Percentiles rank a stretch among this genome's conserved stretches.
These are phyloP conservation scores for Penicillium turbatum DNA, from an alignment of 495 filamentous ascomycete species.

Conservation along the genomic window DNA sequence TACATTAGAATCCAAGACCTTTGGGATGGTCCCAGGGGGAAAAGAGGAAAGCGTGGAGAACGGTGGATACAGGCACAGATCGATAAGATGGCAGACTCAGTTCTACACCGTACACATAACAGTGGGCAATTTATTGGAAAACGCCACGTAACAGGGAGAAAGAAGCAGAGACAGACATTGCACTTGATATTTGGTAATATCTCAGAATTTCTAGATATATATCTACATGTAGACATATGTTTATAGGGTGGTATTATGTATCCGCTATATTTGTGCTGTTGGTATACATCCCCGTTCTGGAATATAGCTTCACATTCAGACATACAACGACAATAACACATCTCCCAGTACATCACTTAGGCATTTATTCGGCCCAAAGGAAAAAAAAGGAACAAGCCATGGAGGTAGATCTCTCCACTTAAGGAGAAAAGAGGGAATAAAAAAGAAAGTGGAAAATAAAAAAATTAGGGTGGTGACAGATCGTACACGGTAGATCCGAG, in stretches of 20 bases:
- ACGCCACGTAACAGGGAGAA: neutral
- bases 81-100: conserved; percentile 14
- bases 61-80: neutral
- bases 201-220: too few relatives aligned
- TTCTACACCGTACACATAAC: conserved; percentile 13
- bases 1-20: neutral
- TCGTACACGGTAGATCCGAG: conserved; percentile 35
- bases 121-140: neutral
- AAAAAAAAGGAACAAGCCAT: neutral
- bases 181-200: too few relatives aligned
- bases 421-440: neutral
- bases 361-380: conserved; percentile 6
- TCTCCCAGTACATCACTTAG: too few relatives aligned
- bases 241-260: too few relatives aligned
- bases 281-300: neutral
- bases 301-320: neutral
- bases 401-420: conserved; percentile 3
- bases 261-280: too few relatives aligned
- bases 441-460: conserved; percentile 9
- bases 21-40: neutral
- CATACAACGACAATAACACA: too few relatives aligned
- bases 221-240: too few relatives aligned
- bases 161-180: too few relatives aligned
- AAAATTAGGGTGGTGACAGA: conserved; percentile 26
- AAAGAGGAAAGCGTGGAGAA: neutral